Base-by-base conservation (phyloP, 495 filamentous ascomycete species). In the Podospora pseudocomata region DNA sequence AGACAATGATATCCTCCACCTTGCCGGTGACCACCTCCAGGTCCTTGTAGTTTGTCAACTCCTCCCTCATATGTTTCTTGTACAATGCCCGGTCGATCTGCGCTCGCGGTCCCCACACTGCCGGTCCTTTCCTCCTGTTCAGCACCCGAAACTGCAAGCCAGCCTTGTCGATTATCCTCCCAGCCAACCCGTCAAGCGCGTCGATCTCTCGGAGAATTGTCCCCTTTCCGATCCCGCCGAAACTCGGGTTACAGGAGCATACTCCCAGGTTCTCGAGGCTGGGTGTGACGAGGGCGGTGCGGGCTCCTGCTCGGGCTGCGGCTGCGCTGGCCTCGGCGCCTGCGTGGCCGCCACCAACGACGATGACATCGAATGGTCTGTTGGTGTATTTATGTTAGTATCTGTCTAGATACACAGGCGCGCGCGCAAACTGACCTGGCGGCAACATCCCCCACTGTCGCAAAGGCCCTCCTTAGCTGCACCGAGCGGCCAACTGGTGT, bases 151-250 rank as follows among this genome's bases (percentile, higher is more conserved):
- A 99, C 78, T 97, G 94, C 19, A 97, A 83, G 18, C 94, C 95
- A 26, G 95, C 91, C 78, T 94, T 96, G 77, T 99, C 95, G 55
- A 97, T 91, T 30, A 97, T 92, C 11, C 92, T 86, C 2, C 93
- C 94, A 0, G 91, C 90, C 11, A 99, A 85, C 2, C 95, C 95
- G 76, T 99, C 95, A 72, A 99, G 86, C 0, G 95, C 96, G 80
- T 99, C 95, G 32, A 99, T 89, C 77, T 99, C 95, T 2, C 94
- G 89, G 44, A 99, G 82, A 85, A 99, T 98, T 18, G 91, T 97
- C 11, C 95, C 95, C 78, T 99, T 99, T n/a, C 95, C 95, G 72
- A 99, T 99, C 39, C 95, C 95, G 60, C 95, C 95, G 76, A 99
- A 96, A 67, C 91, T 95, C 30, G 95, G 95, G 78, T 99, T 99